Evolutionary conservation across 768 basidiomycete species (phyloP), one percentile per base, ranked within the genome.

Genomic region (Russula lepida): DNA sequence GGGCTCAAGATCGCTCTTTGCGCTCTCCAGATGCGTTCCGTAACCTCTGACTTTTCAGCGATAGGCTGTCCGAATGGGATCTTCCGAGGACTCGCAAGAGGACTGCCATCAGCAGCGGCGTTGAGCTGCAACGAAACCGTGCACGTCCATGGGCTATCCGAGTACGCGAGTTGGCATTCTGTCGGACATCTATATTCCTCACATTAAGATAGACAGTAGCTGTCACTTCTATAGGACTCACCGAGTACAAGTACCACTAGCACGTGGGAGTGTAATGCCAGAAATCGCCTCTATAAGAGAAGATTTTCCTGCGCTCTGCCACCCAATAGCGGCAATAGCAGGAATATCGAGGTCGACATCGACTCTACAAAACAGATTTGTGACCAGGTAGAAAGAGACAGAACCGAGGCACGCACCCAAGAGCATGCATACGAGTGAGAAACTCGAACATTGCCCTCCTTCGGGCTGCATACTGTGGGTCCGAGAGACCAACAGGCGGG

Each of bases 211-310:
- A 6, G 7, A 12, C 21, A 15, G 28, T 27, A 43, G 13, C 9
- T 23, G 19, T 32, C 27, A 17, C 19, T 11, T 35, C 30, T 41
- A 23, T 47, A 21, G 1, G 12, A 28, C 25, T 50, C 62, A 83
- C 88, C 88, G 77, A 1, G 88, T 90, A 62, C 88, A 89, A 0
- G 88, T 89, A 0, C 88, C 88, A 25, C 82, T 75, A 0, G 84
- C 85, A 4, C 86, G 79, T 17, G 88, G 88, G 0, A 89, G 73
- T 0, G 79, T 85, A 15, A 89, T 81, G 0, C 87, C 85, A 0
- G 86, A 86, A 41, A 90, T 88, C 0, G 85, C 80, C 67, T 90
- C 88, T 13, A 90, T 89, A 1, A 89, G 76, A 0, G 88, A 89
- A 0, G 86, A 88, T 66, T 89, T 89, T 0, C 88, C 88, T 0